Evolutionary conservation across 106 monocot genomes (phyloP), one percentile per base, ranked within the genome.

Genomic region (Amphibolis antarctica): DNA sequence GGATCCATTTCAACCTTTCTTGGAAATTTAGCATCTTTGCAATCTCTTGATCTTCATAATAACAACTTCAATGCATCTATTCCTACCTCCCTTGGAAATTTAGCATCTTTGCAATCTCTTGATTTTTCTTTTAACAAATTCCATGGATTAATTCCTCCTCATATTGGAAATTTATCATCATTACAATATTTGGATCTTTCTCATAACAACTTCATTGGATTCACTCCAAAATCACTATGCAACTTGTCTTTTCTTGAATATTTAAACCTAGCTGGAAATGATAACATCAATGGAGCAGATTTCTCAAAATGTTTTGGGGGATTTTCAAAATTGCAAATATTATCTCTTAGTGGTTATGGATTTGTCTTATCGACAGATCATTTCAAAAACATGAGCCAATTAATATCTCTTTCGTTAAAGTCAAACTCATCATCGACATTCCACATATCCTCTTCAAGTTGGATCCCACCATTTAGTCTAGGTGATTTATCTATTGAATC

Each of bases 391-490:
- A 64, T 70, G 0, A 58, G 12, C 15, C 42, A 65, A 31, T 44
- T 76, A n/a, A 55, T 56, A 9, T 24, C 3, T 27, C 51, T 76
- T 28, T 13, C 1, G 21, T n/a, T 65, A 23, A 54, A 18, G 9
- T 54, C 31, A 12, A 28, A 25, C 11, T 64, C 64, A 17, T 65
- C 64, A 42, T 62, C 69, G 18, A 25, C 51, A 1, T 15, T 76
- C 2, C 50, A 64, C 20, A 3, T 76, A 0, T 63, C 44, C 22
- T 63, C 44, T 30, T 15, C 53, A 43, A 20, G 12, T 42, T 76
- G 76, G 76, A 23, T 47, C 25, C 69, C 76, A 54, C 64, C 69
- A 44, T 81, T 61, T 61, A 20, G 21, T 20, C 22, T 61, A 1
- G 11, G 13, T 0, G 0, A 25, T 14, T 23, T 61, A 19, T 9